Evolutionary conservation across 228 moss, liverwort and hornwort species (phyloP), one percentile per base, ranked within the genome.

Genomic region (Sphagnum magellanicum): DNA sequence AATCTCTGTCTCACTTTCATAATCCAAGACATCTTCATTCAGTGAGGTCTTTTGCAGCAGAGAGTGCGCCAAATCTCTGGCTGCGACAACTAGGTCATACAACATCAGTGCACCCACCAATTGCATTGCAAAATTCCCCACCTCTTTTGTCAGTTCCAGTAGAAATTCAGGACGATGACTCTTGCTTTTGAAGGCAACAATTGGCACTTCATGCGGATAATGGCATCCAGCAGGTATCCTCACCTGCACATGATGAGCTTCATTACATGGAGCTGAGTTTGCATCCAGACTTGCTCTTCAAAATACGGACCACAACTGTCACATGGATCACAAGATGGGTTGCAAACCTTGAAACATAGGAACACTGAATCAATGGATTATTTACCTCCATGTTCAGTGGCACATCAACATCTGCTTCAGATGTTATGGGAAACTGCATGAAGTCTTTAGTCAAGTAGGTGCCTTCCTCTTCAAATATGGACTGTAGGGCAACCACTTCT

Each of bases 321-420:
- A 32, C 32, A 32, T 32, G 32, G 32, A 32, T 32, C 32, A 32
- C 3, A 32, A 32, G 32, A 32, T 32, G 32, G 1, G 32, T 32
- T 32, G 32, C 32, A 32, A 32, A 32, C 32, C 32, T 32, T 32
- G 32, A 32, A 32, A 32, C 32, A 32, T 3, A 32, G 2, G 32
- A 32, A 32, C 32, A 32, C 32, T 32, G 1, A 32, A 32, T 32
- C 32, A 32, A 32, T 32, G 32, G 32, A 32, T 32, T 32, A 32
- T 32, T 72, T 79, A 92, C 92, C 92, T 92, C 92, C 87, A 92
- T 85, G 11, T 81, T 74, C 67, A 92, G 49, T 63, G 70, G 79
- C 67, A 73, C 81, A 48, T 74, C 74, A 16, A 63, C 49, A 50
- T 72, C 61, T 8, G 73, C 77, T 63, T 73, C 70, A 52, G 88